A percentile compares a stretch with the other conserved stretches of the same genome.
Evolutionary conservation across 2,329 filamentous ascomycete genomes (phyloP).

Genomic region (Lachnellula hyalina): DNA sequence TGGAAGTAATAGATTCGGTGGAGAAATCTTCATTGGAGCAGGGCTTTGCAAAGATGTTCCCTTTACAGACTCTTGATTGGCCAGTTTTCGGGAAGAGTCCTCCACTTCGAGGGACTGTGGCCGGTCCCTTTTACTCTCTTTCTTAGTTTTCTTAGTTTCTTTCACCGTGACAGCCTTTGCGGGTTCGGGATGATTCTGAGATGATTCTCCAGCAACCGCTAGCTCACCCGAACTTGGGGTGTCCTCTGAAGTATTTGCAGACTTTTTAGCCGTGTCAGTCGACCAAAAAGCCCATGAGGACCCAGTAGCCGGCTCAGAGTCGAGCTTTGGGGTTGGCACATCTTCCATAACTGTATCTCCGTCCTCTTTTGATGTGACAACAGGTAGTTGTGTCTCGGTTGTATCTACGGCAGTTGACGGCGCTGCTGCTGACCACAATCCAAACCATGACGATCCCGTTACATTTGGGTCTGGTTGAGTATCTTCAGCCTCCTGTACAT

Average conservation of each 20-base stretch:
- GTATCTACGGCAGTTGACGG: slow-evolving; percentile 18
- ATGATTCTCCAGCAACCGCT: slow-evolving; percentile 52
- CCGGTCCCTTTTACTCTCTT: slow-evolving; percentile 21
- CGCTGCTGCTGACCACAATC: slow-evolving; percentile 26
- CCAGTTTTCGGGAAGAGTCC: slow-evolving; percentile 11
- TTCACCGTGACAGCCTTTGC: slow-evolving; percentile 17
- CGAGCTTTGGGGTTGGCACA: slow-evolving; percentile 6
- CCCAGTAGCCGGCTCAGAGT: slow-evolving; percentile 37
- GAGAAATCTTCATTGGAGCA: slow-evolving; percentile 27
- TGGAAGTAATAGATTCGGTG: slow-evolving; percentile 63
- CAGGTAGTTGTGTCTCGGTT: slow-evolving; percentile 22
- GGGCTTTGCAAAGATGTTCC: slow-evolving; percentile 16
- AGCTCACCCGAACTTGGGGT: slow-evolving; percentile 37
- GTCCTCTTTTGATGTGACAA: slow-evolving; percentile 11
- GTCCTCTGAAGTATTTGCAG: slow-evolving; percentile 6
- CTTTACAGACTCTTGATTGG: slow-evolving; percentile 16
- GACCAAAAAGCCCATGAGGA: slow-evolving; percentile 84
- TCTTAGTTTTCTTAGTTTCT: slow-evolving; percentile 18
- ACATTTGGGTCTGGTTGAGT: background rate
- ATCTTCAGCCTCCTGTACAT: background rate
- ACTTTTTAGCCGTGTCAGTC: slow-evolving; percentile 32
- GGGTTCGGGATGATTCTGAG: slow-evolving; percentile 44
- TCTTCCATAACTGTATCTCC: slow-evolving; percentile 22
- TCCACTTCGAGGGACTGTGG: slow-evolving; percentile 23
- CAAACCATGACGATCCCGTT: slow-evolving; percentile 27